A percentile compares a stretch with the other conserved stretches of the same genome.
Conservation (phyloP, 1,284 basidiomycete species). For the Rhodotorula sp. region DNA sequence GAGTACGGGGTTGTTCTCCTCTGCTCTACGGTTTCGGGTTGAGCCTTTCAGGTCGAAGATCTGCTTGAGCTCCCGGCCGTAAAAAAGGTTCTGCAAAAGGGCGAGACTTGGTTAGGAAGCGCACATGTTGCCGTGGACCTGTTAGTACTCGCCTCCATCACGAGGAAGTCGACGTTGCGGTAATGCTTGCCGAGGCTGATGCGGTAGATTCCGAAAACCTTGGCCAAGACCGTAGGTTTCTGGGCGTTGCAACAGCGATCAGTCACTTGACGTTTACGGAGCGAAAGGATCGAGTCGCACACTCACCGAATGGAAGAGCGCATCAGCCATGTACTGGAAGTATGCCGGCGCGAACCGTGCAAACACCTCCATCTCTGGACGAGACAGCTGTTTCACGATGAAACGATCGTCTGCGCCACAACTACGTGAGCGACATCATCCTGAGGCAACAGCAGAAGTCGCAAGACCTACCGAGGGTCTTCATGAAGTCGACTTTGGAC, state of each 20-base stretch:
- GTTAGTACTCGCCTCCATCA: slow-evolving; percentile 65
- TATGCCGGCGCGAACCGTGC: slow-evolving; percentile 96
- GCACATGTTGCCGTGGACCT: accelerated
- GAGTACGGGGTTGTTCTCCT: slow-evolving; percentile 86
- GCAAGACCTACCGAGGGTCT: slow-evolving; percentile 71
- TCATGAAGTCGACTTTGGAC: slow-evolving; percentile 93
- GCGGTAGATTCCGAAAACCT: slow-evolving; percentile 97
- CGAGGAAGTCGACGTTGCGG: slow-evolving; percentile 83
- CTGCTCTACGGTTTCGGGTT: slow-evolving; percentile 85
- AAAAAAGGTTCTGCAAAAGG: slow-evolving; percentile 69
- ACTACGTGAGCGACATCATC: background rate
- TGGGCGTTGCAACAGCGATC: slow-evolving; percentile 45
- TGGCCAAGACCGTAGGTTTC: slow-evolving; percentile 91
- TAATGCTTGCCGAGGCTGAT: slow-evolving; percentile 84
- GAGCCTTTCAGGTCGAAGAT: slow-evolving; percentile 90
- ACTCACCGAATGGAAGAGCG: slow-evolving; percentile 48
- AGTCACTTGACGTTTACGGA: background rate
- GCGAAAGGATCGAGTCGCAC: background rate
- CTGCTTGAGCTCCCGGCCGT: slow-evolving; percentile 65
- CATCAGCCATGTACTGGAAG: slow-evolving; percentile 93
- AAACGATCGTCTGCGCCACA: slow-evolving; percentile 79
- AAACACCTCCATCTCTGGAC: slow-evolving; percentile 88
- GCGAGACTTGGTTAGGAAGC: too few species aligned
- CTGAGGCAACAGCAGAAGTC: background rate
- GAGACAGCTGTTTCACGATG: slow-evolving; percentile 94